Conservation (phyloP, 768 basidiomycete genomes). For the Suillus decipiens region DNA sequence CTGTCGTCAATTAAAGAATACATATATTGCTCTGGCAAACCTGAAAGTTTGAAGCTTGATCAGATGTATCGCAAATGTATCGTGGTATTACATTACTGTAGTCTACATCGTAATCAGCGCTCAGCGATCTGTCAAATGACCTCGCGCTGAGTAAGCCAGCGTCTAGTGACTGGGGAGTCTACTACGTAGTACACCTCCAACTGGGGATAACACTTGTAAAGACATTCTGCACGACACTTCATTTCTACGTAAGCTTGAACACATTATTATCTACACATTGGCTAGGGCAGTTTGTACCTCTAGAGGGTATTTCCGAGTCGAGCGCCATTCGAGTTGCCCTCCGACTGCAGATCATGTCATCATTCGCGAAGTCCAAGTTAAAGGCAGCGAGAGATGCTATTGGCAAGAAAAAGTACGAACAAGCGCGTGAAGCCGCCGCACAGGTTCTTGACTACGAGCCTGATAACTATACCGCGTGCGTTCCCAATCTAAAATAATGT, state of each 20-base stretch:
- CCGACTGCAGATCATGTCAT: slow-evolving; percentile 26
- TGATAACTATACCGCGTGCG: slow-evolving; percentile 87
- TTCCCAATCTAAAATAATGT: slow-evolving; percentile 17
- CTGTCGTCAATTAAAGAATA: neutral
- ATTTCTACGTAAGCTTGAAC: neutral
- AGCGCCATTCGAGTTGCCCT: neutral
- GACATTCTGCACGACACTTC: neutral
- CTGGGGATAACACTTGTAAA: neutral
- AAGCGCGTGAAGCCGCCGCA: slow-evolving; percentile 65
- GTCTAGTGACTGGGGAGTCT: too few species aligned
- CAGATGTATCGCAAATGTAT: too few species aligned
- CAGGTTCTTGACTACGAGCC: slow-evolving; percentile 75
- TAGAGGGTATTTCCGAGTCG: neutral
- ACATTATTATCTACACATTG: neutral
- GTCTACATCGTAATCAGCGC: too few species aligned
- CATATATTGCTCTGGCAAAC: too few species aligned
- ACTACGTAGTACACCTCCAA: neutral
- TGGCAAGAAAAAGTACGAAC: slow-evolving; percentile 69
- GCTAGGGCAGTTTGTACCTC: neutral
- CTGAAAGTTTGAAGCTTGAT: too few species aligned
- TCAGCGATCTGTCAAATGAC: too few species aligned
- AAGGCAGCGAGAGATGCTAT: slow-evolving; percentile 79
- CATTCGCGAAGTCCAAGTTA: slow-evolving; percentile 68
- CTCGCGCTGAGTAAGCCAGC: too few species aligned
- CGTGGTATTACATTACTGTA: too few species aligned